Conservation (phyloP, 2,329 filamentous ascomycete genomes). For the Colletotrichum sojae region DNA sequence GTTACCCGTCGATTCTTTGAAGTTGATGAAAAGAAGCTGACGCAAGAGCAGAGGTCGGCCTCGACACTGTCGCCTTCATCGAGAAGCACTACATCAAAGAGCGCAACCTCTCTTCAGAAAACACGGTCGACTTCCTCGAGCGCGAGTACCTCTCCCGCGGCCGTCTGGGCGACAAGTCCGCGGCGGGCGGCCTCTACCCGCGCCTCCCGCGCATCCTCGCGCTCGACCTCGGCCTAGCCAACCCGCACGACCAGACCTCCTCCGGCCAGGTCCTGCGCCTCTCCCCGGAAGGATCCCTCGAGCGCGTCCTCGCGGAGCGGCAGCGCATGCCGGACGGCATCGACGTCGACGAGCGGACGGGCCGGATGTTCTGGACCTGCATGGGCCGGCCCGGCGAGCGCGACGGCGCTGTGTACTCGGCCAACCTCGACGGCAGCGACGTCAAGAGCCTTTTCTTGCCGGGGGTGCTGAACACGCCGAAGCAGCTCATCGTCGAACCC, state of each 20-base stretch:
- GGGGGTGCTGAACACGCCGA: conserved; percentile 64
- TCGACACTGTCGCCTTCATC: conserved; percentile 68
- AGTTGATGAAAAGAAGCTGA: not conserved
- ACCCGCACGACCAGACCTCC: conserved; percentile 4
- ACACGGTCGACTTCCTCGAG: conserved; percentile 61
- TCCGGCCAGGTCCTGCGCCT: conserved; percentile 39
- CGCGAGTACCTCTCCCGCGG: conserved; percentile 60
- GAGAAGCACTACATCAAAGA: conserved; percentile 67
- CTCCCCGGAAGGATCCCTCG: conserved; percentile 42
- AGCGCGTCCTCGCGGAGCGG: conserved; percentile 44
- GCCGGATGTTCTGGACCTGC: conserved; percentile 64
- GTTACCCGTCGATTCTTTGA: conserved; percentile 43
- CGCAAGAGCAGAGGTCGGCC: conserved; percentile 57
- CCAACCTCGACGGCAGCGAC: conserved; percentile 65
- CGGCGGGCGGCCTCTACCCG: conserved; percentile 57
- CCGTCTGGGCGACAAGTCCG: conserved; percentile 61
- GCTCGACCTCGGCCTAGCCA: conserved; percentile 6
- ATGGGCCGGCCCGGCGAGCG: conserved; percentile 59
- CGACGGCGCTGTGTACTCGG: conserved; percentile 60
- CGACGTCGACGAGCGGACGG: conserved; percentile 49
- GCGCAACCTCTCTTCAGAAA: conserved; percentile 55
- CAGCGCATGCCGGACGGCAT: conserved; percentile 61
- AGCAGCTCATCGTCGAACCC: conserved; percentile 55
- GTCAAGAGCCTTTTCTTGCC: conserved; percentile 57
- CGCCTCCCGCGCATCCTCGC: conserved; percentile 43